Evolutionary conservation across 352 stramenopile species (phyloP), one percentile per base, ranked within the genome.

Genomic region (Globisporangium nunn): DNA sequence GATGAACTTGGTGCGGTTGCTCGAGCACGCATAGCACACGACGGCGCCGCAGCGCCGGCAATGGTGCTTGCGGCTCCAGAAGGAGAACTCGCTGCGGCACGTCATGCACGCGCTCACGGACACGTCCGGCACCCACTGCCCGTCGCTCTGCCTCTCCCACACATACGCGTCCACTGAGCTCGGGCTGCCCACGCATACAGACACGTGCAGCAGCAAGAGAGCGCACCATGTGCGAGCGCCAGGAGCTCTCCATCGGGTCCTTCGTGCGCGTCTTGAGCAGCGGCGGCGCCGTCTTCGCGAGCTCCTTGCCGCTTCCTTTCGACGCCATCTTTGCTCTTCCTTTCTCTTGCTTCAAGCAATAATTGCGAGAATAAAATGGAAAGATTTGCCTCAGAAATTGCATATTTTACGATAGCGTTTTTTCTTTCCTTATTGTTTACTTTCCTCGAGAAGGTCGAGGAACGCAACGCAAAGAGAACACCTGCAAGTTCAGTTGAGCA

Each of bases 41-140:
- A 93, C 72, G 7, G 80, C 79, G 11, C 87, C 87, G 40, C 87
- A 96, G n/a, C 81, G 81, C 6, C 87, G 84, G 60, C 87, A 96
- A 63, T 96, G 87, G 68, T 96, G 87, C 61, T 88, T 87, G 33
- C 87, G 82, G 56, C 80, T 90, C 81, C 83, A 91, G 56, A 91
- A 93, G 37, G 74, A 75, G 56, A 96, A 96, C 58, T 93, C 85
- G 37, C 58, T 55, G 52, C 83, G 78, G 66, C 87, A 96, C 33
- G 90, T 66, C 81, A 95, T 93, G 72, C 87, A 96, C 29, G 74
- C 61, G 57, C 66, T 70, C 46, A 88, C 83, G 0, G 78, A 87
- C 30, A 93, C 72, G 56, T 96, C 87, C 8, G 78, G 79, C 30
- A 92, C 81, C 87, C 87, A 96, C 49, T 92, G 81, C 0, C 84